These are phyloP conservation scores for Phlyctochytrium planicorne DNA, from an alignment of 192 early-diverging fungal species.

Conservation along the genomic window DNA sequence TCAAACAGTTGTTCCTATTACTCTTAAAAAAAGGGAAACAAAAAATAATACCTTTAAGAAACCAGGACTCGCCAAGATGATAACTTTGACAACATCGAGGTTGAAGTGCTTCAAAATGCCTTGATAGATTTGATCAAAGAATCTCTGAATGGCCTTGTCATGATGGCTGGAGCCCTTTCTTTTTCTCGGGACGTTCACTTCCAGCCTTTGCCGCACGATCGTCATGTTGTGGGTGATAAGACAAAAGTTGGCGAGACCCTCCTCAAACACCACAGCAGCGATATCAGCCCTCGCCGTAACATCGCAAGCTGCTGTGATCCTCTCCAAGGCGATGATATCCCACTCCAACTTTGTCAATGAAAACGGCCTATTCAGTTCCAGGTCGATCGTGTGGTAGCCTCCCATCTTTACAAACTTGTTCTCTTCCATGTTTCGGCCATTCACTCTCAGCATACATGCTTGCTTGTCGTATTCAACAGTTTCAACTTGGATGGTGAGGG, in stretches of 20 bases:
- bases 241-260: conserved; percentile 88
- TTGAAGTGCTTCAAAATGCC: conserved; percentile 76
- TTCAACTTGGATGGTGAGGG: conserved; percentile 81
- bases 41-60: conserved; percentile 85
- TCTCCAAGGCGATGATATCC: conserved; percentile 90
- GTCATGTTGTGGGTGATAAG: conserved; percentile 95
- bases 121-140: conserved; percentile 91
- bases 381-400: conserved; percentile 90
- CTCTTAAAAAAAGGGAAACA: not conserved
- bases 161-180: conserved; percentile 77
- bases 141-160: conserved; percentile 75
- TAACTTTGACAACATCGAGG: conserved; percentile 92
- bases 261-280: conserved; percentile 80
- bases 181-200: conserved; percentile 88
- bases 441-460: conserved; percentile 80
- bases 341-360: conserved; percentile 86
- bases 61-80: conserved; percentile 94
- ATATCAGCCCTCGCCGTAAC: conserved; percentile 87
- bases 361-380: conserved; percentile 59
- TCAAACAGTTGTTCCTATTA: conserved; percentile 80
- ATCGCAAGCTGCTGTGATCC: conserved; percentile 87
- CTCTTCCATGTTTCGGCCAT: conserved; percentile 81
- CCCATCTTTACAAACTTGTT: conserved; percentile 93
- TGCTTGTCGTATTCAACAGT: conserved; percentile 90
- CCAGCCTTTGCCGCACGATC: conserved; percentile 89